Evolutionary conservation across 1,139 yeast species (phyloP).

Genomic region (Kluyveromyces marxianus): DNA sequence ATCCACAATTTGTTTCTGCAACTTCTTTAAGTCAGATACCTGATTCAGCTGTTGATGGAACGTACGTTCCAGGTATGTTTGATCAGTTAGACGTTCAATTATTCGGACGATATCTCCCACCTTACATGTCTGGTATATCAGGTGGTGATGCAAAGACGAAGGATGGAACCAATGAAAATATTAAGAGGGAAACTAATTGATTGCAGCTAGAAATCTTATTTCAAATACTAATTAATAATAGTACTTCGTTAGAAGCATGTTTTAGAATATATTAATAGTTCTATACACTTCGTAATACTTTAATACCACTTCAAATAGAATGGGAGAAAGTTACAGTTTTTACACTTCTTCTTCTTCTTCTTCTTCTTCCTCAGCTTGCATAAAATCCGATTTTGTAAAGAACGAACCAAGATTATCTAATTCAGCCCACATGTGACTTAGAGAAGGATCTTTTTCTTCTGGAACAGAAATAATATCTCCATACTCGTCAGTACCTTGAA

Average conservation of each 20-base stretch:
- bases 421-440: constrained; percentile 96
- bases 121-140: constrained; percentile 47
- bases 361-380: constrained; percentile 4
- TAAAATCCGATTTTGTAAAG: constrained; percentile 68
- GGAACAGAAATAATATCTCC: constrained; percentile 39
- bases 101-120: constrained; percentile 77
- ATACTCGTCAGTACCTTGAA: constrained; percentile 22
- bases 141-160: constrained; percentile 44
- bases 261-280: too few species aligned
- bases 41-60: constrained; percentile 4
- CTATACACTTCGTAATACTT: too few species aligned
- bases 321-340: too few species aligned
- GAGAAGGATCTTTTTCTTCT: constrained; percentile 56
- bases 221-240: too few species aligned
- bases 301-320: too few species aligned
- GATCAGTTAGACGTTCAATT: constrained; percentile 78
- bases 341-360: constrained; percentile 2
- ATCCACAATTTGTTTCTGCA: constrained; percentile 2
- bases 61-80: constrained; percentile 71
- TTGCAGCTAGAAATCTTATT: not conserved
- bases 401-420: constrained; percentile 88
- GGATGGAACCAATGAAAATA: constrained; percentile 67
- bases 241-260: too few species aligned
- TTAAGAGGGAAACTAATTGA: constrained; percentile 54
- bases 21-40: constrained; percentile 7